Conservation (phyloP, 2,329 filamentous ascomycete species). For the Zopfia rhizophila region DNA sequence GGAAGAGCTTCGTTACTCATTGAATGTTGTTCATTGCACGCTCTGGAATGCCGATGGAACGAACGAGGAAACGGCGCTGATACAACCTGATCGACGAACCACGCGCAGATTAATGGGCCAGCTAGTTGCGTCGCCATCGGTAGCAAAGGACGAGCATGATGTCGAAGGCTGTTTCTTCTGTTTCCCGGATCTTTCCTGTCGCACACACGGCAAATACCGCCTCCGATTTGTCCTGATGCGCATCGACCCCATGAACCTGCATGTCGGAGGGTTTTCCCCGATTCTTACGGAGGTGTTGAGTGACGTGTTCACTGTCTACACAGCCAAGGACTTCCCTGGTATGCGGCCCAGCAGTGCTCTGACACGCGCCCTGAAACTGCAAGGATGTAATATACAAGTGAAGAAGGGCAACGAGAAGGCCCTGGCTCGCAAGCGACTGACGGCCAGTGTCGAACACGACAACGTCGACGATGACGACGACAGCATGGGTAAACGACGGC, state of each 20-base stretch:
- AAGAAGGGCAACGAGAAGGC: slow-evolving; percentile 83
- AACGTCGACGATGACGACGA: slow-evolving; percentile 50
- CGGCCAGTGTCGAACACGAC: slow-evolving; percentile 53
- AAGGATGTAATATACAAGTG: slow-evolving; percentile 85
- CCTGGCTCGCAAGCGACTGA: slow-evolving; percentile 53
- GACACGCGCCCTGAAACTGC: slow-evolving; percentile 78
- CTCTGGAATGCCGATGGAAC: slow-evolving; percentile 76
- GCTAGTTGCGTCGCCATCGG: slow-evolving; percentile 78
- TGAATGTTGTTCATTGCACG: slow-evolving; percentile 79
- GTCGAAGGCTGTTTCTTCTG: slow-evolving; percentile 85
- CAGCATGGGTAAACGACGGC: slow-evolving; percentile 43
- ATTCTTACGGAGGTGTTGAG: slow-evolving; percentile 68
- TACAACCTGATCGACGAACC: slow-evolving; percentile 76
- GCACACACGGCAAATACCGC: slow-evolving; percentile 79
- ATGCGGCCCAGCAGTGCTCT: slow-evolving; percentile 82
- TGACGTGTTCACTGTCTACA: slow-evolving; percentile 81
- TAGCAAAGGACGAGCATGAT: slow-evolving; percentile 77
- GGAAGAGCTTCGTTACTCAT: slow-evolving; percentile 71
- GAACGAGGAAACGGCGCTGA: slow-evolving; percentile 72
- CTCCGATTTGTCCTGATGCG: slow-evolving; percentile 79
- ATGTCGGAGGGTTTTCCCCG: slow-evolving; percentile 61
- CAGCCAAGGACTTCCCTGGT: slow-evolving; percentile 85
- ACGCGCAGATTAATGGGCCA: slow-evolving; percentile 84
- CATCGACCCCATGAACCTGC: slow-evolving; percentile 70
- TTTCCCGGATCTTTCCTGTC: slow-evolving; percentile 83